Conservation (phyloP, 768 basidiomycete genomes). For the Naganishia antarctica region DNA sequence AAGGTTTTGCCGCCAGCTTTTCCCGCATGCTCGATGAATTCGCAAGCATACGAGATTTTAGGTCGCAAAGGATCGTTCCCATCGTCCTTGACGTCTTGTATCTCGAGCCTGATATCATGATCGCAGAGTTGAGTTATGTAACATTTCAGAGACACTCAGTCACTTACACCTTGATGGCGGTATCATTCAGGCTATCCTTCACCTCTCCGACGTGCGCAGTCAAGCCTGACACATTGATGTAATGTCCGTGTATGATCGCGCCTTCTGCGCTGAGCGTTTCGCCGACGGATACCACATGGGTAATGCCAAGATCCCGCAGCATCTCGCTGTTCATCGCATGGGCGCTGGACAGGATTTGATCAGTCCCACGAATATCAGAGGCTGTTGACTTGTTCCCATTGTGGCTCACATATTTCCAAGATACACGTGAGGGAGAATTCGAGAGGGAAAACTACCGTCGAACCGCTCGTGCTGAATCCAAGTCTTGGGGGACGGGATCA, state of each 20-base stretch:
- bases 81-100: conserved; percentile 71
- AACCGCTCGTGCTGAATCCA: conserved; percentile 94
- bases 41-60: conserved; percentile 78
- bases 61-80: conserved; percentile 91
- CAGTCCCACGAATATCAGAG: too few relatives aligned
- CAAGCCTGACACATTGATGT: conserved; percentile 12
- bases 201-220: background rate
- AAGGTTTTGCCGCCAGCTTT: conserved; percentile 79
- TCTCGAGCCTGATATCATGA: conserved; percentile 36
- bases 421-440: conserved; percentile 87
- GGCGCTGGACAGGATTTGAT: conserved; percentile 56
- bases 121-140: too few relatives aligned
- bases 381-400: background rate
- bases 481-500: conserved; percentile 39
- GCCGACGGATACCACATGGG: conserved; percentile 93
- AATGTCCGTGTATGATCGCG: conserved; percentile 21
- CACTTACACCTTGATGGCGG: conserved; percentile 24
- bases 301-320: conserved; percentile 91
- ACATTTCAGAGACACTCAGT: too few relatives aligned
- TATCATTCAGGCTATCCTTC: background rate
- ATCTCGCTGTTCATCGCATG: conserved; percentile 92
- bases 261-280: conserved; percentile 72
- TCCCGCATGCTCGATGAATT: conserved; percentile 86
- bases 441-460: conserved; percentile 91
- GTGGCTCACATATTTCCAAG: conserved; percentile 81